phyloP scores from a whole-genome alignment of 2,329 filamentous ascomycete genomes.

The Xylariaceae sp. region DNA sequence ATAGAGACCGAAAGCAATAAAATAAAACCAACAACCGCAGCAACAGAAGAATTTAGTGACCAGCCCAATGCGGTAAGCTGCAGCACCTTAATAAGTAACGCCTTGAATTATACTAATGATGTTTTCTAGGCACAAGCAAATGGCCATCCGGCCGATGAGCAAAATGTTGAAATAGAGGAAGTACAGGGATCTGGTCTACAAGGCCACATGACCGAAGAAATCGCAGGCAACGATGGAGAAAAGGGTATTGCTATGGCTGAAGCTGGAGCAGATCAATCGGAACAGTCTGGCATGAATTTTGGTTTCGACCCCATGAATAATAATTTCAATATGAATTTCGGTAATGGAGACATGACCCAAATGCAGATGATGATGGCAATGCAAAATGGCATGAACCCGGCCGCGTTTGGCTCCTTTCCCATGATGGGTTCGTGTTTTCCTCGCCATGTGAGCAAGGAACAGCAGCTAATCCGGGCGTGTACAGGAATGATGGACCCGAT shows the following conservation, averaged over 20 bases:
- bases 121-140: constrained; percentile 9
- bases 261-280: constrained; percentile 32
- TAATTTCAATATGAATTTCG: constrained; percentile 58
- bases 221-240: constrained; percentile 25
- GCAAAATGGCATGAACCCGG: constrained; percentile 61
- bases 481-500: constrained; percentile 83
- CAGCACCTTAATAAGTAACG: background rate
- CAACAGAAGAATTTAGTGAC: background rate
- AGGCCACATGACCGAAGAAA: constrained; percentile 14
- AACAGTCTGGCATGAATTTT: constrained; percentile 30
- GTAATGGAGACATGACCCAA: constrained; percentile 65
- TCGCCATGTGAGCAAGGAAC: constrained; percentile 12
- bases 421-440: constrained; percentile 70
- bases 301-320: constrained; percentile 41
- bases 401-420: constrained; percentile 56
- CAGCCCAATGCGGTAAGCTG: constrained; percentile 12
- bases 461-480: constrained; percentile 30
- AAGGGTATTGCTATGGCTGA: constrained; percentile 29
- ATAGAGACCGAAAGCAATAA: constrained; percentile 3
- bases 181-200: constrained; percentile 16
- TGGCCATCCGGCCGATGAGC: constrained; percentile 13
- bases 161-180: constrained; percentile 18
- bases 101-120: constrained; percentile 9
- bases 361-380: constrained; percentile 79
- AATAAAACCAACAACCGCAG: no score